Evolutionary conservation across 768 basidiomycete genomes (phyloP).

Genomic region (Amanita phalloides): DNA sequence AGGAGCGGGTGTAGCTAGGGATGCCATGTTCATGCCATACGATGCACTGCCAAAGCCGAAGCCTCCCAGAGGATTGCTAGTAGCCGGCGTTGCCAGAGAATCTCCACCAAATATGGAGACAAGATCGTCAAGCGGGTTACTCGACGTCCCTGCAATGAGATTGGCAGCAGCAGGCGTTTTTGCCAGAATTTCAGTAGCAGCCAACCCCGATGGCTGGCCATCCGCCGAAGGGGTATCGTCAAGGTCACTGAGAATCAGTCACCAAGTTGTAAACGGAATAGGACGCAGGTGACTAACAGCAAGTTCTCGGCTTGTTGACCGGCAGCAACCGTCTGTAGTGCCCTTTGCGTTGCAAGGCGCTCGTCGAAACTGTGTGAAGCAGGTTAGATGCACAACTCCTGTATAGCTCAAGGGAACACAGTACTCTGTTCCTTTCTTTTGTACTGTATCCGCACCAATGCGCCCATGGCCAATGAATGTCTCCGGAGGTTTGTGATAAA

Average conservation of each 20-base stretch:
- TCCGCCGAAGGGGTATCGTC: conserved; percentile 59
- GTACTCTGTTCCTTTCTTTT: conserved; percentile 51
- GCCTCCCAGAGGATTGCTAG: conserved; percentile 9
- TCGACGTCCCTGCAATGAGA: conserved; percentile 68
- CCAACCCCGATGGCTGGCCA: conserved; percentile 62
- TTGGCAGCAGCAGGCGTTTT: conserved; percentile 66
- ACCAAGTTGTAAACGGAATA: neutral
- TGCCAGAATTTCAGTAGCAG: conserved; percentile 65
- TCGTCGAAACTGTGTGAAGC: conserved; percentile 45
- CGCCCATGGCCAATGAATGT: conserved; percentile 93
- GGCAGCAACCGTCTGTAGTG: conserved; percentile 82
- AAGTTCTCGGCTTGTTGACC: conserved; percentile 94
- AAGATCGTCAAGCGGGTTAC: conserved; percentile 86
- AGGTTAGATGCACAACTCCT: neutral
- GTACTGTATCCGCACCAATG: conserved; percentile 72
- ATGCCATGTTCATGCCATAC: conserved; percentile 11
- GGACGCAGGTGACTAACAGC: conserved; percentile 32
- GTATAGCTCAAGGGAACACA: conserved; percentile 16
- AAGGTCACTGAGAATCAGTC: conserved; percentile 47
- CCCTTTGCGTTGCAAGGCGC: conserved; percentile 64
- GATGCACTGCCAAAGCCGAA: conserved; percentile 10
- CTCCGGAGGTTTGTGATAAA: conserved; percentile 95
- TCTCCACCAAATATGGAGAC: conserved; percentile 78
- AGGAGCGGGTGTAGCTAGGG: conserved; percentile 20
- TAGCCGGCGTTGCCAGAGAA: conserved; percentile 5